Evolutionary conservation across 441 rosid species (phyloP), one percentile per base, ranked within the genome.

Genomic region (Erodium texanum): DNA sequence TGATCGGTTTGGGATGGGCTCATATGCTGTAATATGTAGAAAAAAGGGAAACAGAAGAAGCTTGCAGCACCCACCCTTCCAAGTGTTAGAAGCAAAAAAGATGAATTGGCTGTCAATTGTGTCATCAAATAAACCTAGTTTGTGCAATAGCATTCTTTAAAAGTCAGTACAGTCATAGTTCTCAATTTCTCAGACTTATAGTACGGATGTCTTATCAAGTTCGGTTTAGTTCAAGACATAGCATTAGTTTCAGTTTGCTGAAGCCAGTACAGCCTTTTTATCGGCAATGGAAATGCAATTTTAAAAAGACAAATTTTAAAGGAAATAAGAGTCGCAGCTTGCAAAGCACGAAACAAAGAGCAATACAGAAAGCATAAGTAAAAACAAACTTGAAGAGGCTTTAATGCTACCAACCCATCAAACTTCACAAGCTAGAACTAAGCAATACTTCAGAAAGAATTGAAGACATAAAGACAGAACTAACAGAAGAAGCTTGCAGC

Each of bases 171-270:
- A 58, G n/a, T 58, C 27, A 58, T 22, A 58, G 14, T 4, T 58
- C 24, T 20, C 50, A 11, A 11, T 14, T 43, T 43, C 50, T 43
- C 50, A 43, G 9, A n/a, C 61, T 54, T 10, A 16, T 58, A 58
- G 62, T 58, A 58, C 7, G 27, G 15, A 22, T 58, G 27, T 56
- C 22, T 58, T 58, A 7, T 58, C 3, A 58, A 58, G 62, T 58
- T 58, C 22, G 62, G 24, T 58, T 43, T 43, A 58, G 62, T 58
- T 58, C 62, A 58, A 22, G 62, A 58, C 14, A 58, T 56, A 56
- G 12, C 62, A 58, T 58, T 56, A 56, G 3, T 56, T 19, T 56
- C 24, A 18, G 12, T 56, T 56, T 56, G 62, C 62, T 56, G 50
- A 56, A 56, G 23, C 15, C 62, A 18, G 62, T 54, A 54, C 24